Percentiles rank a stretch among this genome's conserved stretches.
Evolutionary conservation across 495 filamentous ascomycete species (phyloP).

Genomic region (Penicillium antarcticum): DNA sequence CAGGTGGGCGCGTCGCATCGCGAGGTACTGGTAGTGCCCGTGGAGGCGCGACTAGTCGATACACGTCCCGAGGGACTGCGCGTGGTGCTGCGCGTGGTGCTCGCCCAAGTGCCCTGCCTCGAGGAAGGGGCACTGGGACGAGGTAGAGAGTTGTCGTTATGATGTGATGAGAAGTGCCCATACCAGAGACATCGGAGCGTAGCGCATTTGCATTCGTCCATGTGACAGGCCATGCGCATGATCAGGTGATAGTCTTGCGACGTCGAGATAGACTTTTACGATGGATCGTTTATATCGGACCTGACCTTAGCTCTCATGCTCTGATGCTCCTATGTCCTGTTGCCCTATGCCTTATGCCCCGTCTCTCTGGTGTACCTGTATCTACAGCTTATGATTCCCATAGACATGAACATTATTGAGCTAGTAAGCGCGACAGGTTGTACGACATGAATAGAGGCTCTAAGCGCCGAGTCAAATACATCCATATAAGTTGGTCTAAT

Average conservation of each 20-base stretch:
- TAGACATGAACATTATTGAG: neutral
- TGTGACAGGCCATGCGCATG: too few relatives aligned
- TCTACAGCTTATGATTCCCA: neutral
- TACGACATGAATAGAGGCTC: too few relatives aligned
- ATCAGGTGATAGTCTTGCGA: too few relatives aligned
- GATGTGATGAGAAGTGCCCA: neutral
- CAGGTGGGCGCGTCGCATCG: conserved; percentile 29
- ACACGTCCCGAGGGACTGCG: conserved; percentile 35
- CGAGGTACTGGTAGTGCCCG: conserved; percentile 33
- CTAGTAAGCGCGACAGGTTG: too few relatives aligned
- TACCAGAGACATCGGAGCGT: neutral
- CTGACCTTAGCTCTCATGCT: neutral
- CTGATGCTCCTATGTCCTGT: too few relatives aligned
- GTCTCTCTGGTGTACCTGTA: too few relatives aligned
- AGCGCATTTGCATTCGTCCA: too few relatives aligned
- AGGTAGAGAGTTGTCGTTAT: conserved; percentile 16
- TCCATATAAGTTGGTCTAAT: too few relatives aligned
- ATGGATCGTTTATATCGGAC: too few relatives aligned
- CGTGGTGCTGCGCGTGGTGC: conserved; percentile 26
- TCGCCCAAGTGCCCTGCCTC: conserved; percentile 40
- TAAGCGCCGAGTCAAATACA: neutral
- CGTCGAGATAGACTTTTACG: too few relatives aligned
- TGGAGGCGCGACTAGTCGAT: conserved; percentile 40
- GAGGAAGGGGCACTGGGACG: conserved; percentile 30
- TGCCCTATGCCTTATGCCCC: too few relatives aligned